Evolutionary conservation across 768 basidiomycete genomes (phyloP).

Genomic region (Lentinula edodes): DNA sequence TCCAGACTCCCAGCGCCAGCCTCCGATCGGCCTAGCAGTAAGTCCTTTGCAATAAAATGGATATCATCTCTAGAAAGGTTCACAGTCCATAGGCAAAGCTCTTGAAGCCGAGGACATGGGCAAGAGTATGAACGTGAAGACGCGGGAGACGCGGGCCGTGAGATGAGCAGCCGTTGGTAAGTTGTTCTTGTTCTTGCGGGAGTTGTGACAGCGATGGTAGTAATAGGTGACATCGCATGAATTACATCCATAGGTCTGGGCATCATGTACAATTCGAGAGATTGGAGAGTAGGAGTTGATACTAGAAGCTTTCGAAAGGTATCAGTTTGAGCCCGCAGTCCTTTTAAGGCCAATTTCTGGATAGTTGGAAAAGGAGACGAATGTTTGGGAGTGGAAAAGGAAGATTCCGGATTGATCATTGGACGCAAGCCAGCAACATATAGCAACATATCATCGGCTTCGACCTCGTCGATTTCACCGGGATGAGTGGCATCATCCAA

Average conservation of each 20-base stretch:
- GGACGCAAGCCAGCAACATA: constrained; percentile 19
- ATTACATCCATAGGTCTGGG: neutral
- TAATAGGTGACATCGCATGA: neutral
- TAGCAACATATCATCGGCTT: constrained; percentile 32
- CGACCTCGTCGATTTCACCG: constrained; percentile 31
- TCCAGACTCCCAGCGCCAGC: neutral
- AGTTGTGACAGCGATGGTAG: neutral
- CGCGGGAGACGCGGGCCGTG: neutral
- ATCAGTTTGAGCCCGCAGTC: neutral
- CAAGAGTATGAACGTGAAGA: neutral
- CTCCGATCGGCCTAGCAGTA: neutral
- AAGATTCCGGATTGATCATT: too few relatives aligned
- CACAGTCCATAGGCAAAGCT: neutral
- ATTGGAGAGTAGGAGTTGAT: neutral
- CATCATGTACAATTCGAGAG: neutral
- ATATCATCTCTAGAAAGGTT: neutral
- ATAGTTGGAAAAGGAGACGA: neutral
- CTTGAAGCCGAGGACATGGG: neutral
- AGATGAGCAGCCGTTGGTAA: neutral
- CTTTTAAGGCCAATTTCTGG: neutral
- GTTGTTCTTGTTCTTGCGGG: neutral
- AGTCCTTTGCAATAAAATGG: neutral
- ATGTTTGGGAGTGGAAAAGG: neutral
- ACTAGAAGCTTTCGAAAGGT: neutral
- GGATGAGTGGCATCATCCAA: constrained; percentile 43